These are phyloP conservation scores for Metschnikowia aberdeeniae DNA, from an alignment of 805 yeast genomes.

Conservation along the genomic window DNA sequence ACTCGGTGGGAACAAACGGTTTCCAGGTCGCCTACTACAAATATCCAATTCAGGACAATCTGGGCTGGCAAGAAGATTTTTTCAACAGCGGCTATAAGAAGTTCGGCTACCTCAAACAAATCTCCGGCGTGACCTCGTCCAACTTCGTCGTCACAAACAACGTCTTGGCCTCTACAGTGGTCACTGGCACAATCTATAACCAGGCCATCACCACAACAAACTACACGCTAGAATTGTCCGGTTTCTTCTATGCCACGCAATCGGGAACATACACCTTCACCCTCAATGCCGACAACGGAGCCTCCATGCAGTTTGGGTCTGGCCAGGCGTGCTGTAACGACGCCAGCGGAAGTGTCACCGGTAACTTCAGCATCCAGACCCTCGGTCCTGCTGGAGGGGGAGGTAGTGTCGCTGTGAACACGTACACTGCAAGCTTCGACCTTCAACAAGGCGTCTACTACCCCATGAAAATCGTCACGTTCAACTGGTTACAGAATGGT, in stretches of 20 bases:
- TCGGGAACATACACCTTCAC: constrained; percentile 13
- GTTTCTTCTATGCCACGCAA: constrained; percentile 12
- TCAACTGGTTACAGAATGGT: constrained; percentile 15
- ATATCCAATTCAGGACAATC: background rate
- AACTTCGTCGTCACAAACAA: background rate
- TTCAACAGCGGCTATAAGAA: constrained; percentile 3
- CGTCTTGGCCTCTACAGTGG: background rate
- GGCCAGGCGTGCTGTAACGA: constrained; percentile 15
- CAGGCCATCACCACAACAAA: constrained; percentile 4
- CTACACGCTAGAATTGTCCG: constrained; percentile 9
- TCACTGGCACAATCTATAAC: constrained; percentile 2
- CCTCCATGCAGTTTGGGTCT: constrained; percentile 15
- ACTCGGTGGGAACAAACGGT: constrained; percentile 3
- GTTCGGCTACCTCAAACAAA: background rate
- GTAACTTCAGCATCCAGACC: constrained; percentile 10
- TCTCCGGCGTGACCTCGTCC: constrained; percentile 1
- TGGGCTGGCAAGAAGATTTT: constrained; percentile 3
- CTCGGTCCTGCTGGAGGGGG: constrained; percentile 14
- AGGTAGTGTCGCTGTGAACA: constrained; percentile 6
- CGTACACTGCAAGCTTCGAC: constrained; percentile 6
- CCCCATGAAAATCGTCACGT: constrained; percentile 15
- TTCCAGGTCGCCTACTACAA: constrained; percentile 9
- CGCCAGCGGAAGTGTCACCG: constrained; percentile 13
- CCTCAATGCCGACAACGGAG: constrained; percentile 17
- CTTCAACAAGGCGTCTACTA: constrained; percentile 12